These are phyloP conservation scores for Domatiomyces globalis DNA, from an alignment of 2,329 filamentous ascomycete species.

Conservation along the genomic window DNA sequence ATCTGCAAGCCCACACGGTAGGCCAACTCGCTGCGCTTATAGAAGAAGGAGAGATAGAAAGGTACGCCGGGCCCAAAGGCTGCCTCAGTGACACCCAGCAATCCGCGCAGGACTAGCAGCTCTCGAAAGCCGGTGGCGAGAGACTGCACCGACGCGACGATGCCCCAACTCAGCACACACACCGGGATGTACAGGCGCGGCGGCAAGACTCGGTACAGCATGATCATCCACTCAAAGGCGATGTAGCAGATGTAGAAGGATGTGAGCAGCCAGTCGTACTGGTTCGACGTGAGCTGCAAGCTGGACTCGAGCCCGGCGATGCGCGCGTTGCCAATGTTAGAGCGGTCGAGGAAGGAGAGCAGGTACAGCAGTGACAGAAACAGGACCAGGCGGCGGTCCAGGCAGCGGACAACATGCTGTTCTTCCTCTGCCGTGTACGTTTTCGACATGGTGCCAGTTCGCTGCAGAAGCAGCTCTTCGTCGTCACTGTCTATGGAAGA, in stretches of 20 bases:
- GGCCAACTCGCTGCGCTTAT: conserved; percentile 56
- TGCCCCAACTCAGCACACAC: conserved; percentile 62
- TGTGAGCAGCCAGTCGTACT: conserved; percentile 20
- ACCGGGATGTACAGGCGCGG: conserved; percentile 47
- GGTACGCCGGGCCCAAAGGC: conserved; percentile 50
- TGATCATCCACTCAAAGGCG: conserved; percentile 43
- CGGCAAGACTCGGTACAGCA: conserved; percentile 46
- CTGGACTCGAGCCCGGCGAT: conserved; percentile 30
- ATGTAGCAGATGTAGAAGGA: conserved; percentile 15
- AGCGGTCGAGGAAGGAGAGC: conserved; percentile 29
- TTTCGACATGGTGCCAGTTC: not conserved
- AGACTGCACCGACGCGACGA: conserved; percentile 48
- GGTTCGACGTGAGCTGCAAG: conserved; percentile 28
- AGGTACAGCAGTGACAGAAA: conserved; percentile 26
- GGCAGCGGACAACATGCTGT: conserved; percentile 23
- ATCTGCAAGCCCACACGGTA: conserved; percentile 78
- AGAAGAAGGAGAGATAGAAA: conserved; percentile 52
- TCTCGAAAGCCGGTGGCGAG: conserved; percentile 44
- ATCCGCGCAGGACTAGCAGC: conserved; percentile 24
- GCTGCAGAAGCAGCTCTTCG: not conserved
- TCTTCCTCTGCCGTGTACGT: conserved; percentile 3
- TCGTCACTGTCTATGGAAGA: not conserved
- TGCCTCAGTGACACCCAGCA: conserved; percentile 45
- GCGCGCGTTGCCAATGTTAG: conserved; percentile 34
- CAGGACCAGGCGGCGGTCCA: conserved; percentile 27